Evolutionary conservation across 352 stramenopile species (phyloP).

Genomic region (Pythium folliculosum): DNA sequence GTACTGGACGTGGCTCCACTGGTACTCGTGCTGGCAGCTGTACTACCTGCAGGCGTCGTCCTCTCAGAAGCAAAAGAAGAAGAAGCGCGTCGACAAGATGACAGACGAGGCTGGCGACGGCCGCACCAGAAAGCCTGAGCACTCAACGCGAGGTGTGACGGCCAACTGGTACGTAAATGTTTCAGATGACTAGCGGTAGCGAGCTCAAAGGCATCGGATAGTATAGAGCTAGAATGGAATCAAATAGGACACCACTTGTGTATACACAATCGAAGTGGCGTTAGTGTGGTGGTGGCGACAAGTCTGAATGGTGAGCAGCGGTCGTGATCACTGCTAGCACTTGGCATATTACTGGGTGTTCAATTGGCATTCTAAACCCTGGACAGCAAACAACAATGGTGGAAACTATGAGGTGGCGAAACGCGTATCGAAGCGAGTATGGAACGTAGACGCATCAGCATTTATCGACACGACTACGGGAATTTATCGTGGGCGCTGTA

Average conservation of each 20-base stretch:
- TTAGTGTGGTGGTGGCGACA: too few species aligned
- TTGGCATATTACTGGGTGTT: too few species aligned
- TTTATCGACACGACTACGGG: conserved; percentile 32
- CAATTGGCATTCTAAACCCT: too few species aligned
- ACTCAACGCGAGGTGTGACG: neutral
- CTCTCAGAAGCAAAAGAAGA: conserved; percentile 13
- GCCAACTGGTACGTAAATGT: conserved; percentile 12
- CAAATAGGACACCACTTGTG: too few species aligned
- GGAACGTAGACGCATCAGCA: too few species aligned
- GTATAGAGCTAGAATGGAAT: neutral
- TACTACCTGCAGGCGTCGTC: conserved; percentile 52
- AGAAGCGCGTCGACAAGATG: neutral
- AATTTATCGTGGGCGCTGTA: conserved; percentile 81
- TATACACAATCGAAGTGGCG: too few species aligned
- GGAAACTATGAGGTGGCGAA: too few species aligned
- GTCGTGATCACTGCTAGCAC: too few species aligned
- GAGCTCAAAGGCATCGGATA: neutral
- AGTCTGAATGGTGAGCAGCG: too few species aligned
- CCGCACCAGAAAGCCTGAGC: neutral
- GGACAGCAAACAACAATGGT: conserved; percentile 31
- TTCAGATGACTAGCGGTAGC: neutral
- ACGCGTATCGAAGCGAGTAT: too few species aligned
- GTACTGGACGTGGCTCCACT: conserved; percentile 71
- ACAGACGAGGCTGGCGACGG: neutral
- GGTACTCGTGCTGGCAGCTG: conserved; percentile 69